These are phyloP conservation scores for Populus tomentosa DNA, from an alignment of 441 rosid genomes.

Conservation along the genomic window DNA sequence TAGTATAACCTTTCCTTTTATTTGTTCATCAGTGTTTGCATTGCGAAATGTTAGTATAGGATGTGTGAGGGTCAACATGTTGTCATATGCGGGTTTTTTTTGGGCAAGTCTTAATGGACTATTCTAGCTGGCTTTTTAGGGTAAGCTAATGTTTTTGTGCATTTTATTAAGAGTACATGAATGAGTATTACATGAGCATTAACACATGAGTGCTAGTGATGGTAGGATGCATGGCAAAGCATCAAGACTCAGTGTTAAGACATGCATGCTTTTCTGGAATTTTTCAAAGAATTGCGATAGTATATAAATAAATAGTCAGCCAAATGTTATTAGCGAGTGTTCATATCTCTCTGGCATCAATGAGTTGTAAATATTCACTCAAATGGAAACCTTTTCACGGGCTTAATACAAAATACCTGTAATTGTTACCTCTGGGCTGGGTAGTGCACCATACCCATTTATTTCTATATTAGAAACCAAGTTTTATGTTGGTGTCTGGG, in stretches of 20 bases:
- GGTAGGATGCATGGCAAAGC: not conserved
- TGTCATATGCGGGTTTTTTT: not conserved
- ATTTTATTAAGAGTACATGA: no score
- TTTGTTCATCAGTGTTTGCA: not conserved
- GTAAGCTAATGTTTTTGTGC: not conserved
- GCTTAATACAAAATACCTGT: not conserved
- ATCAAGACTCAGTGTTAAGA: not conserved
- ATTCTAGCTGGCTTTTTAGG: not conserved
- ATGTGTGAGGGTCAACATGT: not conserved
- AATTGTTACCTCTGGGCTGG: not conserved
- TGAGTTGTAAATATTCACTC: not conserved
- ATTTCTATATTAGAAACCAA: not conserved
- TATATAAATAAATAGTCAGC: not conserved
- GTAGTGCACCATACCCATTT: not conserved
- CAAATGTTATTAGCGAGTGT: not conserved
- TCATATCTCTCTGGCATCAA: not conserved
- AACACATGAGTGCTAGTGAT: not conserved
- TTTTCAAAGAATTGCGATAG: not conserved
- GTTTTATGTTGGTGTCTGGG: not conserved
- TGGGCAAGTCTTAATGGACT: not conserved
- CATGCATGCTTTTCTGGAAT: not conserved
- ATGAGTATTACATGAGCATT: not conserved
- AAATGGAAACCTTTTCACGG: not conserved
- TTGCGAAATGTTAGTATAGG: not conserved
- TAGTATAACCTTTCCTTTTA: not conserved